Evolutionary conservation across 305 asterid species (phyloP), one percentile per base, ranked within the genome.

Genomic region (Fraxinus velutina): DNA sequence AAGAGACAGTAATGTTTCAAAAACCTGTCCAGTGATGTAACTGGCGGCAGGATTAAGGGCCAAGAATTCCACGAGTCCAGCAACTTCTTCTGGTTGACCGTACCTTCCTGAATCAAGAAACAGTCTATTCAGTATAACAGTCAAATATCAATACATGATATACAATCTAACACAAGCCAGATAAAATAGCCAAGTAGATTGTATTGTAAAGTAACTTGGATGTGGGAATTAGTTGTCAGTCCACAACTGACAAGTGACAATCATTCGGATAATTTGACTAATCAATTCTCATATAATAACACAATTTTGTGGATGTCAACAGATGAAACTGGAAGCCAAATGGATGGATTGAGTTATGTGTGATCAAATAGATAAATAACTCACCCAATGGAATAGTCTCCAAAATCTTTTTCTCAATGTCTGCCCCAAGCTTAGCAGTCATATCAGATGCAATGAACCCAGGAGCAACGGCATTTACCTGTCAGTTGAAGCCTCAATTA

Each of bases 391-490:
- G 98, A 78, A 94, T 89, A 76, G 93, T 91, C 66, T 89, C 92
- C 92, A 92, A 76, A 79, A 94, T 86, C 92, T 92, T 92, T 83
- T 93, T 94, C 92, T 92, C 96, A 50, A 93, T 90, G 80, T 94
- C 97, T 15, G 42, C 84, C 77, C 92, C 93, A 79, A 96, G 97
- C 90, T 91, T 90, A 79, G 97, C 85, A 73, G 99, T 94, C 97
- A 94, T 92, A 83, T 93, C 99, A 74, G 97, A 96, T n/a, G 96
- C 97, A 80, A 96, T 93, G 88, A 94, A 94, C 77, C 99, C 99
- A 39, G 97, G 99, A 86, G 99, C 97, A 84, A 96, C 90, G 13
- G 97, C 98, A 90, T 92, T 96, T 82, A 93, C 97, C 98, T 94
- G 88, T 62, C 78, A 80, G 83, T 76, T 39, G 32, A 83, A 82